These are phyloP conservation scores for Coleophoma cylindrospora DNA, from an alignment of 2,329 filamentous ascomycete genomes.

Conservation along the genomic window DNA sequence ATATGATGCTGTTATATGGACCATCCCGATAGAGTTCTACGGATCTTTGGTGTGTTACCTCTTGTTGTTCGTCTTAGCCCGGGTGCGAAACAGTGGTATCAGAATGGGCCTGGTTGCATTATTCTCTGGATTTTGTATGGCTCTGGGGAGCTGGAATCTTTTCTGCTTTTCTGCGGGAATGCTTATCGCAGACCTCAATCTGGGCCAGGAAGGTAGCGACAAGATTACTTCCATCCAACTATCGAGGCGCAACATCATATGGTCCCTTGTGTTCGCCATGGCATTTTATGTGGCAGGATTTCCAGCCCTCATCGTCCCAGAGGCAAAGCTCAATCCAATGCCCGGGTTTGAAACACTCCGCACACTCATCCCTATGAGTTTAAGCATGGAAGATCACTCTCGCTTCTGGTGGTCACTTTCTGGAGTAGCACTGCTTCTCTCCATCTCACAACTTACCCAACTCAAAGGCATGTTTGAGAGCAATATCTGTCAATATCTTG, in stretches of 20 bases:
- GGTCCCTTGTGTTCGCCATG: slow-evolving; percentile 6
- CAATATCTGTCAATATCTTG: slow-evolving; percentile 47
- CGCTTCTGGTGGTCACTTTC: slow-evolving; percentile 19
- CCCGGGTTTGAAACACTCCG: slow-evolving; percentile 15
- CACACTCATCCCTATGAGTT: slow-evolving; percentile 8
- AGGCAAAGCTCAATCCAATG: slow-evolving; percentile 13
- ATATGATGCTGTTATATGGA: slow-evolving; percentile 43
- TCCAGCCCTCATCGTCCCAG: slow-evolving; percentile 8
- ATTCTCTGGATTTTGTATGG: slow-evolving; percentile 7
- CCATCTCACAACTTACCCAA: slow-evolving; percentile 26
- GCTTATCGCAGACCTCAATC: slow-evolving; percentile 17
- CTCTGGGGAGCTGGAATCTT: slow-evolving; percentile 16
- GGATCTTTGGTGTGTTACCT: slow-evolving; percentile 32
- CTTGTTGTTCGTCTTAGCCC: slow-evolving; percentile 10
- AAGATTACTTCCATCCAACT: neutral
- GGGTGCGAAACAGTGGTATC: slow-evolving; percentile 6
- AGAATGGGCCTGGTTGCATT: slow-evolving; percentile 12
- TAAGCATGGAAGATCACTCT: slow-evolving; percentile 14
- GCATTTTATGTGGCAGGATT: slow-evolving; percentile 19
- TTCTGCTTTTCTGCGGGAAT: slow-evolving; percentile 19
- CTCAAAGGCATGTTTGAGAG: slow-evolving; percentile 39
- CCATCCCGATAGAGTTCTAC: slow-evolving; percentile 41
- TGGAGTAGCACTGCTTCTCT: slow-evolving; percentile 13
- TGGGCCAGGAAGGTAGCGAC: slow-evolving; percentile 11
- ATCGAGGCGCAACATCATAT: slow-evolving; percentile 3